Conservation (phyloP, 1,139 yeast genomes). For the Wickerhamomyces sp. region DNA sequence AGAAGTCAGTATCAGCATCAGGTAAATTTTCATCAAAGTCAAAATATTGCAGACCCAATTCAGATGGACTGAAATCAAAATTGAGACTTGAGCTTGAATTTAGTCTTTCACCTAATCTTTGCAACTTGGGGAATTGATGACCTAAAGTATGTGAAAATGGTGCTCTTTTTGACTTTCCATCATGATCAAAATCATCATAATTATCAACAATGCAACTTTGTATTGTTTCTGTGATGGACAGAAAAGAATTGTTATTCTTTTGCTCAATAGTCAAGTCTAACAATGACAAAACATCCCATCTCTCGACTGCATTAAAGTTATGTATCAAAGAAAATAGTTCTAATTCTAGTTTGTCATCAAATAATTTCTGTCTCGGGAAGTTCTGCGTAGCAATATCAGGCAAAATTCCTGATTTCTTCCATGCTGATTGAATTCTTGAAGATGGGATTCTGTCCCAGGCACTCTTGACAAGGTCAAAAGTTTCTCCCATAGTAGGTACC, state of each 20-base stretch:
- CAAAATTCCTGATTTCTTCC: slow-evolving; percentile 44
- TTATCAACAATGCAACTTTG: slow-evolving; percentile 55
- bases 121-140: slow-evolving; percentile 20
- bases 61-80: not conserved
- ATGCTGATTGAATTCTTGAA: slow-evolving; percentile 44
- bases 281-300: slow-evolving; percentile 57
- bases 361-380: slow-evolving; percentile 25
- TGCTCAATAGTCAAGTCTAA: slow-evolving; percentile 55
- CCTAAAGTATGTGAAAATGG: slow-evolving; percentile 24
- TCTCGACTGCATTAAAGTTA: slow-evolving; percentile 43
- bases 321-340: slow-evolving; percentile 41
- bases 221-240: slow-evolving; percentile 60
- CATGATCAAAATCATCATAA: slow-evolving; percentile 26
- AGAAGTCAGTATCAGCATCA: not conserved
- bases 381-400: slow-evolving; percentile 25
- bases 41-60: slow-evolving; percentile 3
- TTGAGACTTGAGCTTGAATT: slow-evolving; percentile 1
- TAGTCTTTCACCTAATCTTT: slow-evolving; percentile 16
- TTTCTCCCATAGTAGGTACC: slow-evolving; percentile 46
- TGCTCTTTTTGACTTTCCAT: slow-evolving; percentile 17
- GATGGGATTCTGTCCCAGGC: slow-evolving; percentile 51
- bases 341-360: slow-evolving; percentile 30
- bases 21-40: slow-evolving; percentile 2
- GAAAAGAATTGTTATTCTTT: slow-evolving; percentile 48
- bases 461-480: slow-evolving; percentile 52